These are phyloP conservation scores for Pholiota conissans DNA, from an alignment of 768 basidiomycete species.

Conservation along the genomic window DNA sequence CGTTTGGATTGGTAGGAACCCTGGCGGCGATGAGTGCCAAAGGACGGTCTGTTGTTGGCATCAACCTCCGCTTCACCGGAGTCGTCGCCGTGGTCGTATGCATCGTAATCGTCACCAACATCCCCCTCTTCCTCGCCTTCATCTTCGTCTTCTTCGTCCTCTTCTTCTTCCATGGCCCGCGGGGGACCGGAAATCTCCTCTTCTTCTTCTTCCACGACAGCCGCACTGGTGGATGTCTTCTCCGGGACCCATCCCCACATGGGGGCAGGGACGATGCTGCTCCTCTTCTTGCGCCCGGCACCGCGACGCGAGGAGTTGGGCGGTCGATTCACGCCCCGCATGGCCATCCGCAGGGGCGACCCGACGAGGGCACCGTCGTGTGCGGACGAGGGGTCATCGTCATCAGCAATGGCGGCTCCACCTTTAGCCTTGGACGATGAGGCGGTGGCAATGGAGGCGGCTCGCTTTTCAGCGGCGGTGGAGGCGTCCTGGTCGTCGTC, in stretches of 20 bases:
- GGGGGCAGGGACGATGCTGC: conserved; percentile 71
- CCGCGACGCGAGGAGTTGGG: conserved; percentile 24
- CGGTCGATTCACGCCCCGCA: conserved; percentile 24
- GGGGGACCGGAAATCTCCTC: conserved; percentile 37
- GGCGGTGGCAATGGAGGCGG: conserved; percentile 16
- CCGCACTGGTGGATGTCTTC: conserved; percentile 27
- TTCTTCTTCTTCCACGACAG: conserved; percentile 56
- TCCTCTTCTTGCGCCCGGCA: conserved; percentile 49
- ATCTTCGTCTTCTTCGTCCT: conserved; percentile 29
- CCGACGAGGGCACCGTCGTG: conserved; percentile 6
- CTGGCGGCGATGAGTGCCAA: conserved; percentile 13
- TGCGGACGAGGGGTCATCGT: conserved; percentile 14
- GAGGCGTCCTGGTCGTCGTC: conserved; percentile 69
- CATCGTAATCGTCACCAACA: conserved; percentile 33
- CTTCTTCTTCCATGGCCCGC: conserved; percentile 60
- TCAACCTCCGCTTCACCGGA: conserved; percentile 20
- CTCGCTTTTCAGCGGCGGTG: conserved; percentile 24
- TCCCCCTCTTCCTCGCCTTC: conserved; percentile 40
- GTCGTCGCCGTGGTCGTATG: conserved; percentile 19
- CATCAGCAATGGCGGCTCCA: conserved; percentile 12
- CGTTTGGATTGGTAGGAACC: conserved; percentile 12
- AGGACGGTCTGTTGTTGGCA: conserved; percentile 2
- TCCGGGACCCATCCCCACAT: conserved; percentile 88
- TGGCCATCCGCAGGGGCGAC: conserved; percentile 13
- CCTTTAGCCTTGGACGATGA: conserved; percentile 20